Base-by-base conservation (phyloP, 2,329 filamentous ascomycete genomes). In the Phaeoacremonium minimum region DNA sequence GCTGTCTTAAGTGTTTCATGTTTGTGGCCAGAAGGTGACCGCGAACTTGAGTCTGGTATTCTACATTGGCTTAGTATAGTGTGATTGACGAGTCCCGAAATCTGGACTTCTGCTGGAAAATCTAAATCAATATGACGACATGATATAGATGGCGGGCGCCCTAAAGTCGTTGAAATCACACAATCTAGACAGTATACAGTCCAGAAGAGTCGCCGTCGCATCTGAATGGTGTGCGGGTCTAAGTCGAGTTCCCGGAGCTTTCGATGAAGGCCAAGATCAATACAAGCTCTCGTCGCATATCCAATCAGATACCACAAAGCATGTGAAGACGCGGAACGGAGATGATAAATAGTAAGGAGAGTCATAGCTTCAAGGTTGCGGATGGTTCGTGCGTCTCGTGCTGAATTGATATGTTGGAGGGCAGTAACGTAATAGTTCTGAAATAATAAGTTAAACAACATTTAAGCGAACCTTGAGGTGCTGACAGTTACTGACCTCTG, bases 251-350 rank as follows among this genome's bases (percentile, higher is more conserved):
- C 66, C 37, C 67, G 63, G 28, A 64, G 63, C 37, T 64, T 67
- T 31, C 67, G 58, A 41, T 75, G 71, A 17, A 74, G 55, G 6
- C 70, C 71, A 4, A 75, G 56, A 38, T 73, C 71, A 33, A 74
- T 70, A 36, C 66, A 67, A 7, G 67, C 73, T 28, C 69, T 63
- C 66, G 74, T 73, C 3, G 70, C 69, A n/a, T 74, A 57, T 11
- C 71, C 70, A 29, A 73, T 68, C 61, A 74, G 69, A 46, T 73
- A 73, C 70, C 69, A 75, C 33, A 74, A 60, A 7, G 68, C 70
- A 40, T 69, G 67, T 18, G 67, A 69, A 1, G 69, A 70, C 7
- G 66, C 61, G 2, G 66, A 71, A 7, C 71, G 62, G 4, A 75
- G 55, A 46, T 74, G 70, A 43, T 73, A 74, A 4, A 74, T 52